Evolutionary conservation across 2,329 filamentous ascomycete species (phyloP).

Genomic region (Bisporella sp.): DNA sequence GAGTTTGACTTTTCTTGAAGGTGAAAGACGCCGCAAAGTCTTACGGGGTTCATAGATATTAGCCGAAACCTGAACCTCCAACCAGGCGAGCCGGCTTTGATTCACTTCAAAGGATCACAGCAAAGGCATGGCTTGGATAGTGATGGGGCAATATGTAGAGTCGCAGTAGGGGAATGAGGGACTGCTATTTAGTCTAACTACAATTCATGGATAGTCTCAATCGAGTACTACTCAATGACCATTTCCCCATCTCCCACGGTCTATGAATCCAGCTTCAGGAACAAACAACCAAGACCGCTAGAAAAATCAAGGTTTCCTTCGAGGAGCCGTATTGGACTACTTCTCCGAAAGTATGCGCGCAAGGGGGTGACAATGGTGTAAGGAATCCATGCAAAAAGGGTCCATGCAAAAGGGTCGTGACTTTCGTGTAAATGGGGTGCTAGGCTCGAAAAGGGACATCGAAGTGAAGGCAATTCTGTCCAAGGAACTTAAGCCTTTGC

Average conservation of each 20-base stretch:
- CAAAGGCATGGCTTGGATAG: too few species aligned
- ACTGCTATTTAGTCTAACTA: slow-evolving; percentile 30
- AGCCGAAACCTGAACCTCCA: too few species aligned
- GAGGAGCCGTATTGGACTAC: slow-evolving; percentile 15
- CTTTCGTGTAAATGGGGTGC: slow-evolving; percentile 10
- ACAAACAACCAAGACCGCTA: slow-evolving; percentile 15
- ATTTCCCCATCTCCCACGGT: slow-evolving; percentile 21
- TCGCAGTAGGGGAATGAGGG: slow-evolving; percentile 19
- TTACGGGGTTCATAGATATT: too few species aligned
- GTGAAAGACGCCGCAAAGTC: too few species aligned
- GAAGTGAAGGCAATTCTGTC: slow-evolving; percentile 7
- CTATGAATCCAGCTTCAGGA: slow-evolving; percentile 16
- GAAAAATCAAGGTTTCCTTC: slow-evolving; percentile 14
- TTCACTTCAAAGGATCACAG: too few species aligned
- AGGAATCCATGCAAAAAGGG: slow-evolving; percentile 11
- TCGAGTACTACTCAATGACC: slow-evolving; percentile 12
- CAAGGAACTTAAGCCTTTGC: slow-evolving; percentile 34
- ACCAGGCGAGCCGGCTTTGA: too few species aligned
- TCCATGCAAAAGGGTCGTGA: slow-evolving; percentile 1
- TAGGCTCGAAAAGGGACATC: slow-evolving; percentile 5
- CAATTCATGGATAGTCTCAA: slow-evolving; percentile 21
- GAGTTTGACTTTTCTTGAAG: too few species aligned
- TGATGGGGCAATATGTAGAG: background rate
- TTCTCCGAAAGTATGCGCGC: slow-evolving; percentile 17
- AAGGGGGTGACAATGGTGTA: slow-evolving; percentile 11